These are phyloP conservation scores for Suhomyces prunicola DNA, from an alignment of 805 yeast genomes.

Conservation along the genomic window DNA sequence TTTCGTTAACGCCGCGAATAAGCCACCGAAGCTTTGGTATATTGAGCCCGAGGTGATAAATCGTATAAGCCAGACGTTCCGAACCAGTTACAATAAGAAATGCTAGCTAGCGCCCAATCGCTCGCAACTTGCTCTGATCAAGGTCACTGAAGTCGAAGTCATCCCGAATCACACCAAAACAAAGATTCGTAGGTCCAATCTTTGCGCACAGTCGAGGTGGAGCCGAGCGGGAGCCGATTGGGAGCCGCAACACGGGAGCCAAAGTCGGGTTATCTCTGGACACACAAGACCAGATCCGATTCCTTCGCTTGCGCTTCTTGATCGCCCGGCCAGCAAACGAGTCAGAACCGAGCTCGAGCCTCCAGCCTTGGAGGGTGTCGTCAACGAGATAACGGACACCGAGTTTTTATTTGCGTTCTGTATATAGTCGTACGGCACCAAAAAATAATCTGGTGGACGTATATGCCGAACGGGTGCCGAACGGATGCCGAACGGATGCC, in stretches of 20 bases:
- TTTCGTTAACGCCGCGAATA: not conserved
- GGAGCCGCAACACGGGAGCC: no score
- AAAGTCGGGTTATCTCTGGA: not conserved
- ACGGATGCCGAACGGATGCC: not conserved
- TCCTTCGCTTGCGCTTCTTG: not conserved
- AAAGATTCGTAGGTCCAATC: not conserved
- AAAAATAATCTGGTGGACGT: not conserved
- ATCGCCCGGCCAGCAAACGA: not conserved
- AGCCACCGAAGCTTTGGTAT: not conserved
- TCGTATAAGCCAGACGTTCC: not conserved
- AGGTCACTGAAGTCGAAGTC: not conserved
- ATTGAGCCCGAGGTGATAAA: not conserved
- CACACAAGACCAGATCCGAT: no score
- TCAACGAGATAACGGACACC: not conserved
- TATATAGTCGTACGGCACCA: slow-evolving; percentile 2
- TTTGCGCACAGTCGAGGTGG: not conserved
- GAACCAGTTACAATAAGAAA: not conserved
- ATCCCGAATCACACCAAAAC: not conserved
- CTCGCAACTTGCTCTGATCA: not conserved
- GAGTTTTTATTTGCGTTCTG: not conserved
- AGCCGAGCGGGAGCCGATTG: not conserved
- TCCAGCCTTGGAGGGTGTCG: not conserved
- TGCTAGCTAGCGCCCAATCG: not conserved
- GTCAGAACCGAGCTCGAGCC: not conserved
- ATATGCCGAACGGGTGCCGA: not conserved